These are phyloP conservation scores for Haberlea rhodopensis DNA, from an alignment of 257 asterid species.

Conservation along the genomic window DNA sequence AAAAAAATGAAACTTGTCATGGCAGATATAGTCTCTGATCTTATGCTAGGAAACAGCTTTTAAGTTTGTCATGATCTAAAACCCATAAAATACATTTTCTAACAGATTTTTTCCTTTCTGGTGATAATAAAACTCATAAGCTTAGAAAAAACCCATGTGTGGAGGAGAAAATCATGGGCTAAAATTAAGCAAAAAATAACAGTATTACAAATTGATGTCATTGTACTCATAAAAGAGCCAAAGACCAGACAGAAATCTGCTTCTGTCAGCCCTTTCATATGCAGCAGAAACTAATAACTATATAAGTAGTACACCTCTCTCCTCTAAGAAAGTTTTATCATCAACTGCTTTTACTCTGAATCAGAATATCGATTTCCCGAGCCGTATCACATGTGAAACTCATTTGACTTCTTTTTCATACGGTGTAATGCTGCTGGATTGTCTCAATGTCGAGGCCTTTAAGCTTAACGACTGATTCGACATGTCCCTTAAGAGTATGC, in stretches of 20 bases:
- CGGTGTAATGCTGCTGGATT: constrained; percentile 89
- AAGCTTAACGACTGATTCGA: constrained; percentile 96
- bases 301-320: constrained; percentile 23
- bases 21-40: no score
- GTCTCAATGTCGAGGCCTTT: constrained; percentile 93
- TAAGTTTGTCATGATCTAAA: no score
- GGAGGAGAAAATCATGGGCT: background rate
- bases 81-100: no score
- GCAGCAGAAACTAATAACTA: constrained; percentile 28
- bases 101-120: no score
- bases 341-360: constrained; percentile 23
- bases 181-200: constrained; percentile 24
- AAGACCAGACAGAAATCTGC: constrained; percentile 23
- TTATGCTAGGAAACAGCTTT: no score
- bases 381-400: constrained; percentile 9
- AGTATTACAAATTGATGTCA: constrained; percentile 32
- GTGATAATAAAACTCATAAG: background rate
- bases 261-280: constrained; percentile 21
- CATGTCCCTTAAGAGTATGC: constrained; percentile 95
- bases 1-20: no score
- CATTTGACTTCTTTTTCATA: constrained; percentile 36
- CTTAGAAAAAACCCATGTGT: background rate
- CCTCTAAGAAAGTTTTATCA: constrained; percentile 8
- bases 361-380: constrained; percentile 14
- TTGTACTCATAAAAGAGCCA: constrained; percentile 29